Base-by-base conservation (phyloP, 352 stramenopile genomes). In the Phytophthora ohioensis region DNA sequence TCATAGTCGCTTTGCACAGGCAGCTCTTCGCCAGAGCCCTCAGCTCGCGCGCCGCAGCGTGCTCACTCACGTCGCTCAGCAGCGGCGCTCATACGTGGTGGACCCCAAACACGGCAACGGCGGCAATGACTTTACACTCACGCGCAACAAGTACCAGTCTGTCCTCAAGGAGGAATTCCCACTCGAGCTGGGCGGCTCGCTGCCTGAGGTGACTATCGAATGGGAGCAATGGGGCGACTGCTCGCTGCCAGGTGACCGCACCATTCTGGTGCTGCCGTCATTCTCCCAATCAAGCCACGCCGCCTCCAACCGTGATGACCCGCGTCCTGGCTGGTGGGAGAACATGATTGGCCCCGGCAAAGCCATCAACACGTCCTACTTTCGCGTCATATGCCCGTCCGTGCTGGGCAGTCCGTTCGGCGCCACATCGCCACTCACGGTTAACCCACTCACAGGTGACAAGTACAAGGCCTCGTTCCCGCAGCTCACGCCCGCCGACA, bases 201-300 rank as follows among this genome's bases (percentile, higher is more conserved):
- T 95, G 21, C 84, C 84, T 0, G 83, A 95, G 49, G 45, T 93
- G 31, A 57, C 53, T 12, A 84, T 93, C 57, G 86, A 91, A 47
- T 93, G 85, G 87, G 87, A 95, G 64, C 84, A 93, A 55, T 95
- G 87, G 87, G 87, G 89, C 17, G 89, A 96, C 56, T 81, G 74
- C 56, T 88, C 85, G 21, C 58, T 96, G 15, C 76, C 81, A 21
- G 81, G 69, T 9, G 79, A 95, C 35, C 82, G 87, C 64, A 97
- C 87, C 10, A 89, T 97, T 38, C 66, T 96, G 6, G 80, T 97
- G 42, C 73, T 94, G 35, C 90, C 90, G 38, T 93, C 87, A 36
- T 96, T 97, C 64, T 95, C 88, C n/a, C 90, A 97, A 66, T 91
- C 81, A 48, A 94, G 85, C 55, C 88, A 96, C 55, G 88, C 84